phyloP scores from a whole-genome alignment of 306 rosid species.

The Gastrolobium bilobum region DNA sequence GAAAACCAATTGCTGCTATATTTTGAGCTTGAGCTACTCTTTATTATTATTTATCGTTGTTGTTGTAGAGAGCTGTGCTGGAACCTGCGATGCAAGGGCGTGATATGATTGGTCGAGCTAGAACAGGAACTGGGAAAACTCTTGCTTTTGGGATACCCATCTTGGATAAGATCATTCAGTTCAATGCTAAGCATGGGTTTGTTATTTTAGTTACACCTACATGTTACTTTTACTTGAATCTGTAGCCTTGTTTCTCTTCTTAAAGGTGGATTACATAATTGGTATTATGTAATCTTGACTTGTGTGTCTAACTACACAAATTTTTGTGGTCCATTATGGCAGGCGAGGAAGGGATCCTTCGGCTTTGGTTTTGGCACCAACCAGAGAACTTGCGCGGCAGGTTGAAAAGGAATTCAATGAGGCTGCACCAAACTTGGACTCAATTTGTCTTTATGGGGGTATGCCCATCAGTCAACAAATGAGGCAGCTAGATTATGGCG shows the following conservation, averaged over 20 bases:
- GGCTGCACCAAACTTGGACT: conserved; percentile 85
- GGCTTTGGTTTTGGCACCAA: conserved; percentile 97
- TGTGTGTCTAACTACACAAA: not conserved
- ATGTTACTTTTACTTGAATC: not conserved
- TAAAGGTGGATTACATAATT: conserved; percentile 21
- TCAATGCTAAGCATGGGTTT: conserved; percentile 87
- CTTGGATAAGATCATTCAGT: conserved; percentile 79
- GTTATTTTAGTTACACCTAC: not conserved
- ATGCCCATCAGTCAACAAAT: conserved; percentile 83
- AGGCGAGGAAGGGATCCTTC: conserved; percentile 86
- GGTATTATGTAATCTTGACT: not conserved
- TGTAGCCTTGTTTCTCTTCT: not conserved
- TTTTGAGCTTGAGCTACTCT: not conserved
- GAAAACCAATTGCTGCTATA: not conserved
- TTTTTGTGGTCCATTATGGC: conserved; percentile 44
- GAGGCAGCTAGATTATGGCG: conserved; percentile 92
- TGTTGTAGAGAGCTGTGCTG: not conserved
- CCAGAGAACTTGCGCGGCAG: conserved; percentile 90
- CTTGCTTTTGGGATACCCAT: conserved; percentile 99
- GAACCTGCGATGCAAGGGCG: conserved; percentile 97
- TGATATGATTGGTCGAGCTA: conserved; percentile 98
- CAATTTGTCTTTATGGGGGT: conserved; percentile 96
- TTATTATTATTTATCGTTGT: not conserved
- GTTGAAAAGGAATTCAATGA: conserved; percentile 91
- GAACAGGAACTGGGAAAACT: conserved; percentile 99